Base-by-base conservation (phyloP, 2,329 filamentous ascomycete genomes). In the Taxawa tesnikishii region DNA sequence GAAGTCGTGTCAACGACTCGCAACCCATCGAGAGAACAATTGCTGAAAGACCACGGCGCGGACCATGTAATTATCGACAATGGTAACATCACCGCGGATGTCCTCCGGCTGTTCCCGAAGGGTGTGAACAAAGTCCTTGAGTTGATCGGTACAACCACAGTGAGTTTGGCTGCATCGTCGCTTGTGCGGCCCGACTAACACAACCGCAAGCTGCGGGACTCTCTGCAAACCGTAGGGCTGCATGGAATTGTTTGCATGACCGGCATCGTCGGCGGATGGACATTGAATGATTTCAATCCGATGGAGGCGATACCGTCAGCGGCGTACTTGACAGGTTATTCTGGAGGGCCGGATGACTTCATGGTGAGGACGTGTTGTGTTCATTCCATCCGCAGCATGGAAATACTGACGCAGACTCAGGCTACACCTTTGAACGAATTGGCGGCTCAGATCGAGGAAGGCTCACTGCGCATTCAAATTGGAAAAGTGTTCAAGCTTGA, bases 71-170 rank as follows among this genome's bases (percentile, higher is more conserved):
- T 65, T 19, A 42, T 67, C 28, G 62, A 68, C 40, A 46, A 55
- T 40, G 62, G 63, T 1, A 42, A 40, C 6, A 49, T 67, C 19
- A 52, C 53, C 1, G 44, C 44, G 3, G 44, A 60, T 36, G 49
- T 65, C 15, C 43, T 43, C 32, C 43, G 45, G 28, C 31, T 43
- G 17, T 41, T 42, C 26, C 32, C 39, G 0, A 49, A 49, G 12
- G 50, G 48, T 8, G 61, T 57, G 19, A 55, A 65, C 37, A 66
- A 65, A 37, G 53, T 66, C 4, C 49, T 67, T 10, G 63, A 68
- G 43, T 46, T 68, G 6, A 50, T 64, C 14, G 64, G 63, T 0
- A 55, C 55, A 2, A 54, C 48, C 2, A 61, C 57, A 0, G n/a
- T n/a, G n/a, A n/a, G n/a, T n/a, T n/a, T n/a, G n/a, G n/a, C n/a